These are phyloP conservation scores for Fusarium sp. DNA, from an alignment of 2,329 filamentous ascomycete genomes.

Conservation along the genomic window DNA sequence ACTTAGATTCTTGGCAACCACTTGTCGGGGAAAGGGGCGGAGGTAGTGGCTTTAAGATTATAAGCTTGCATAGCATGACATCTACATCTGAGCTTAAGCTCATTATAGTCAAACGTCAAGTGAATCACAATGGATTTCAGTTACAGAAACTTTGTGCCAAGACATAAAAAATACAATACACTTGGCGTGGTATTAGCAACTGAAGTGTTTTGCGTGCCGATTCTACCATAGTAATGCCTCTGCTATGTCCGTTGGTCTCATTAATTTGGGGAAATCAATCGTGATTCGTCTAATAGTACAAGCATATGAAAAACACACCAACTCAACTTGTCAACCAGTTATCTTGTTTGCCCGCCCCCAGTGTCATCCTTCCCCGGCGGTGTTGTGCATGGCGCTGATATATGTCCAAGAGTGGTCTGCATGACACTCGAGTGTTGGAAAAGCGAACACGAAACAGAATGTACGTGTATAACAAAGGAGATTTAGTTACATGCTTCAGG, in stretches of 20 bases:
- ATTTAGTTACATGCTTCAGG: constrained; percentile 26
- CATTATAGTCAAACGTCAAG: neutral
- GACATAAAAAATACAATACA: neutral
- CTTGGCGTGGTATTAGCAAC: neutral
- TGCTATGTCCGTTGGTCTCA: constrained; percentile 18
- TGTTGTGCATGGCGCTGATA: neutral
- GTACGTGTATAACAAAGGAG: constrained; percentile 19
- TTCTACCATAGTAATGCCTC: constrained; percentile 16
- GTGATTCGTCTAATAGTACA: constrained; percentile 31
- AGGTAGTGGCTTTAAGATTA: neutral
- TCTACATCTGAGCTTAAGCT: neutral
- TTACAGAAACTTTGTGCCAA: neutral
- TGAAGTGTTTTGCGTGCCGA: constrained; percentile 15
- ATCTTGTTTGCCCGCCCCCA: neutral
- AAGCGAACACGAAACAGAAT: neutral
- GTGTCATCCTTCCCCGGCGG: neutral
- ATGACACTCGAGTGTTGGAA: neutral
- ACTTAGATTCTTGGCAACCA: neutral
- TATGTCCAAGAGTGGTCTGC: constrained; percentile 13
- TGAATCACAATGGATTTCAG: neutral
- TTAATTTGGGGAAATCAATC: constrained; percentile 27
- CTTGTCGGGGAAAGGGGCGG: neutral
- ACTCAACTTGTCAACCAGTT: neutral
- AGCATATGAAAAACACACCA: neutral
- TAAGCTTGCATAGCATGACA: neutral